These are phyloP conservation scores for Pseudogymnoascus sp. DNA, from an alignment of 2,329 filamentous ascomycete species.

Conservation along the genomic window DNA sequence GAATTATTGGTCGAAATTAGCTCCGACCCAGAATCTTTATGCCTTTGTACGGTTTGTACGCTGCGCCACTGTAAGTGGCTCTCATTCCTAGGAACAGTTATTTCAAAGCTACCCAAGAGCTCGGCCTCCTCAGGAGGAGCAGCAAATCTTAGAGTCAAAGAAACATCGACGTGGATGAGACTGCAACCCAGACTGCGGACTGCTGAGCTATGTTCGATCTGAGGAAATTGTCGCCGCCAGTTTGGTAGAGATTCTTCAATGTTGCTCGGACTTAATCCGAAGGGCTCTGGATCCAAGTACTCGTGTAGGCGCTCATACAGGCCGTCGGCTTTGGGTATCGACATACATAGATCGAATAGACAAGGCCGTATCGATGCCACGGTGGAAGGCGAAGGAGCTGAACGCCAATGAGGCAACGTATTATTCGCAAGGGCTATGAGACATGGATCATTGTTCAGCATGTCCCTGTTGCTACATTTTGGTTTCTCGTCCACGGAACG, in stretches of 20 bases:
- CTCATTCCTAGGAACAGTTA: slow-evolving; percentile 41
- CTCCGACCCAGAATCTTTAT: slow-evolving; percentile 39
- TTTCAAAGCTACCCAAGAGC: slow-evolving; percentile 50
- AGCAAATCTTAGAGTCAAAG: slow-evolving; percentile 48
- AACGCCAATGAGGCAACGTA: slow-evolving; percentile 48
- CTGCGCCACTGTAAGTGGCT: slow-evolving; percentile 50
- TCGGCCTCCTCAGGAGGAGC: slow-evolving; percentile 52
- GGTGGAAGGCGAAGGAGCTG: slow-evolving; percentile 38
- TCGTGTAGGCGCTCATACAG: slow-evolving; percentile 35
- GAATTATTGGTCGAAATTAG: slow-evolving; percentile 18
- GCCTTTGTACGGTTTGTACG: slow-evolving; percentile 48
- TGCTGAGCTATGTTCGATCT: slow-evolving; percentile 42
- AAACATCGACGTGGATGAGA: slow-evolving; percentile 54
- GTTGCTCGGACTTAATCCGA: background rate
- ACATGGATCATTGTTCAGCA: slow-evolving; percentile 58
- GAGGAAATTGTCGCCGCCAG: slow-evolving; percentile 51
- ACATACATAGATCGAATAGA: slow-evolving; percentile 42
- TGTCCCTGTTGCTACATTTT: slow-evolving; percentile 46
- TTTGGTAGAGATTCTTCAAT: slow-evolving; percentile 39
- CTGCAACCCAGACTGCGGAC: slow-evolving; percentile 45
- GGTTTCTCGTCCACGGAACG: slow-evolving; percentile 45
- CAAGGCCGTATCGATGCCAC: background rate
- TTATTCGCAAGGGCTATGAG: slow-evolving; percentile 49
- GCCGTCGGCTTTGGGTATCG: slow-evolving; percentile 51
- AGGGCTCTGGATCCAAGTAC: background rate